Percentiles rank a stretch among this genome's conserved stretches.
Conservation (phyloP, 257 asterid genomes). For the Fraxinus cuspidata region DNA sequence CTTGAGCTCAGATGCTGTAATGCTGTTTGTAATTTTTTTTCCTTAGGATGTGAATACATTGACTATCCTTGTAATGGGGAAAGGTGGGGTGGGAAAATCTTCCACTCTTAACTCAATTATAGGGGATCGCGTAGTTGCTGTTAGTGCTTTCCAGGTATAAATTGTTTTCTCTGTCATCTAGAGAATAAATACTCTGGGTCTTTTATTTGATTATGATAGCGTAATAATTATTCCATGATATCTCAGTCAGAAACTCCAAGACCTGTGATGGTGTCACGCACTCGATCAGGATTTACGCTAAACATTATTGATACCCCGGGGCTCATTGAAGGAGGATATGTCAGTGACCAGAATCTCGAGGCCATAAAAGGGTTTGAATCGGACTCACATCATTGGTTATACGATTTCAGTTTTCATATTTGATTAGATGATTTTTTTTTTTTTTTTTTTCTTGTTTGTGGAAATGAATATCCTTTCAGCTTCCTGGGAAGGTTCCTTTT, state of each 20-base stretch:
- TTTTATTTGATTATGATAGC: conserved; percentile 6
- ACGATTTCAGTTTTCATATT: not conserved
- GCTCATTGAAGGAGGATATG: conserved; percentile 93
- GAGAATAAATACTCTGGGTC: not conserved
- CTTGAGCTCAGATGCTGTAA: conserved; percentile 2
- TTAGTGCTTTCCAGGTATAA: conserved; percentile 93
- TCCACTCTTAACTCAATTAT: conserved; percentile 86
- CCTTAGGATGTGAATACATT: conserved; percentile 71
- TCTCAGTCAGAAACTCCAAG: conserved; percentile 89
- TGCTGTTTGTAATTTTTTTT: not conserved
- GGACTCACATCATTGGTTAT: not conserved
- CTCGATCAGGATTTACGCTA: conserved; percentile 78
- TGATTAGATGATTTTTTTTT: not conserved
- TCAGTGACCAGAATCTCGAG: conserved; percentile 77
- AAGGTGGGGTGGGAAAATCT: conserved; percentile 98
- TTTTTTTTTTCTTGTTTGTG: conserved; percentile 6
- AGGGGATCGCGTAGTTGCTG: conserved; percentile 89
- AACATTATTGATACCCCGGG: conserved; percentile 96
- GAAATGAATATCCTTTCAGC: conserved; percentile 26
- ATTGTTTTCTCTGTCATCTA: conserved; percentile 4
- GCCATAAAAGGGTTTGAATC: conserved; percentile 69
- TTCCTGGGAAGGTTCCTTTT: conserved; percentile 73
- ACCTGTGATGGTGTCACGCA: conserved; percentile 91
- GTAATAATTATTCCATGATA: not conserved
- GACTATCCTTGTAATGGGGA: conserved; percentile 95